phyloP scores from a whole-genome alignment of 2,329 filamentous ascomycete species.

The Fusarium camptoceras region DNA sequence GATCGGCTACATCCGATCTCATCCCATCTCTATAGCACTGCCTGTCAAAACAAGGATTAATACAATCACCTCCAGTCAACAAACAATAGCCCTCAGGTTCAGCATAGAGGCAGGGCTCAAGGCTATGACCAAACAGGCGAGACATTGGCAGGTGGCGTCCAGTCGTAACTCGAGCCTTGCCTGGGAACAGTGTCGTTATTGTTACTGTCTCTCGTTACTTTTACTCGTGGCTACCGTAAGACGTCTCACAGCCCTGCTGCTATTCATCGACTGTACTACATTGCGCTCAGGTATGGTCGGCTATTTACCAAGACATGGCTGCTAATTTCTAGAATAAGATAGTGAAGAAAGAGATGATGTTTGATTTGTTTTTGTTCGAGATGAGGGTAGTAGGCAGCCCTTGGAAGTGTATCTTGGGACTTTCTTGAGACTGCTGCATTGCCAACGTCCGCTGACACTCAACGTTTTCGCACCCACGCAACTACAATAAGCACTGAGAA shows the following conservation, averaged over 20 bases:
- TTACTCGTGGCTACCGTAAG: constrained; percentile 30
- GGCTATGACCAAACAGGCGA: constrained; percentile 21
- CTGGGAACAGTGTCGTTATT: constrained; percentile 6
- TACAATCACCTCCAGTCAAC: not conserved
- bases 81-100: too few relatives aligned
- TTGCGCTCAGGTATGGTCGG: not conserved
- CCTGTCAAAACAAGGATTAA: not conserved
- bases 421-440: not conserved
- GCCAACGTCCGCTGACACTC: not conserved
- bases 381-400: not conserved
- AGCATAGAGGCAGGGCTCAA: too few relatives aligned
- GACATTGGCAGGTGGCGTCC: constrained; percentile 37
- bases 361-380: not conserved
- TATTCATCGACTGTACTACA: constrained; percentile 15
- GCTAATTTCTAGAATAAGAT: not conserved
- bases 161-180: constrained; percentile 32
- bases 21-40: not conserved
- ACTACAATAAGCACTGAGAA: rapidly evolving
- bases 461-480: too few relatives aligned
- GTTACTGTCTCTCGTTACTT: constrained; percentile 29
- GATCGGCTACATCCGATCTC: constrained; percentile 33
- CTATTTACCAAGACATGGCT: constrained; percentile 19
- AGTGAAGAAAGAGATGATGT: not conserved
- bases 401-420: not conserved
- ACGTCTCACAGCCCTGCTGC: constrained; percentile 18